Percentiles rank a stretch among this genome's conserved stretches.
phyloP scores from a whole-genome alignment of 2,329 filamentous ascomycete species.

The Plenodomus lindquistii region DNA sequence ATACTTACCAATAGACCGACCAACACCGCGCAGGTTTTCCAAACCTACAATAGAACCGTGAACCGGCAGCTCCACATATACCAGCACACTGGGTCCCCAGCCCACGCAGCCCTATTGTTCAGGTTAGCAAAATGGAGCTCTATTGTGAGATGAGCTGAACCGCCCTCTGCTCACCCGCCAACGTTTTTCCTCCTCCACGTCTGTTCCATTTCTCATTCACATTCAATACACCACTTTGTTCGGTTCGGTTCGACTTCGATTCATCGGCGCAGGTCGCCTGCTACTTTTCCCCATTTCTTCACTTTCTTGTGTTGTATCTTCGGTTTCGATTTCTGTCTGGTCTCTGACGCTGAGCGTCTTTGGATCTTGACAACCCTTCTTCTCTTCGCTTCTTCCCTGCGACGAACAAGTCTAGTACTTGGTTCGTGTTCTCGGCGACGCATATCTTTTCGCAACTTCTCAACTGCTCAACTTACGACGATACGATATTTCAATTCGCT shows the following conservation, averaged over 20 bases:
- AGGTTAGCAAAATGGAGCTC: background rate
- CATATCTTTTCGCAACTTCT: background rate
- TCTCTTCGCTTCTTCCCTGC: background rate
- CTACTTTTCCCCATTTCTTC: background rate
- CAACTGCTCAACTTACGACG: no score
- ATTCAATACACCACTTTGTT: background rate
- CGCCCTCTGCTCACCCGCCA: background rate
- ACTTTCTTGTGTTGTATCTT: background rate
- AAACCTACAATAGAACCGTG: background rate
- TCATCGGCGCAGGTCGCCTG: conserved; percentile 9
- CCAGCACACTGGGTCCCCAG: background rate
- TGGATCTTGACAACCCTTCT: background rate
- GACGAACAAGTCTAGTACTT: background rate
- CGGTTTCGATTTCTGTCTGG: background rate
- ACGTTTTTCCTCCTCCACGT: background rate
- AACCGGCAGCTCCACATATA: background rate
- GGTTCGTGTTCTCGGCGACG: background rate
- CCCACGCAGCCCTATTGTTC: background rate
- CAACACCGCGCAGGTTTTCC: background rate
- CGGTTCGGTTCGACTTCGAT: background rate
- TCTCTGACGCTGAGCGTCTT: background rate
- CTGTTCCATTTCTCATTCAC: background rate
- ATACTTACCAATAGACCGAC: background rate
- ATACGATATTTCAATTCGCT: no score
- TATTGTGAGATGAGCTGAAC: background rate